A percentile compares a stretch with the other conserved stretches of the same genome.
Evolutionary conservation across 2,329 filamentous ascomycete genomes (phyloP).

Genomic region (Blastomyces gilchristii): DNA sequence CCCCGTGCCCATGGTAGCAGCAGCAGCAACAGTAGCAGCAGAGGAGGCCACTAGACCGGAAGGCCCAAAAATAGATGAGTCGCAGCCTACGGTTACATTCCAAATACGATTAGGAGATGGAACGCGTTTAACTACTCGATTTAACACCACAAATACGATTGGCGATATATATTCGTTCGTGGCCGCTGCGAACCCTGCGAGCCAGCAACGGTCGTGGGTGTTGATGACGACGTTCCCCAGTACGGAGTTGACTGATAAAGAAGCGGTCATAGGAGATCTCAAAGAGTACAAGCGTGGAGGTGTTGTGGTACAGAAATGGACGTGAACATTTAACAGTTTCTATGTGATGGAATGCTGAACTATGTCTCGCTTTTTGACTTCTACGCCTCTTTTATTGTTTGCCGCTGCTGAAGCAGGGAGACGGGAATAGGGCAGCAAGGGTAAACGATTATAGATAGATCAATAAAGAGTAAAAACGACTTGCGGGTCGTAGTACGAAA

Average conservation of each 20-base stretch:
- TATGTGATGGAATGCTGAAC: not conserved
- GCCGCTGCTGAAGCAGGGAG: not conserved
- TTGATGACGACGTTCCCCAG: constrained; percentile 58
- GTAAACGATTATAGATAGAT: not conserved
- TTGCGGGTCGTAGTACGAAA: not conserved
- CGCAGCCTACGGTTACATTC: constrained; percentile 48
- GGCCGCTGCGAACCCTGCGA: constrained; percentile 41
- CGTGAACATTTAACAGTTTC: not conserved
- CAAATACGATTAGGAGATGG: constrained; percentile 56
- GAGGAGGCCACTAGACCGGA: constrained; percentile 21
- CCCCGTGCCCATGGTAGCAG: constrained; percentile 22
- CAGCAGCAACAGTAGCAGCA: constrained; percentile 19
- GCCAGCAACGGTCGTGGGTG: constrained; percentile 43
- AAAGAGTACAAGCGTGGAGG: constrained; percentile 43
- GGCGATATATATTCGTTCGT: constrained; percentile 56
- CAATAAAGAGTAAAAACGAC: not conserved
- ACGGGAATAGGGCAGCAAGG: not conserved
- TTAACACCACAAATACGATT: constrained; percentile 56
- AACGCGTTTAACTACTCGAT: constrained; percentile 49
- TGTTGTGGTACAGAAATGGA: constrained; percentile 43
- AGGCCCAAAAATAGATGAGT: constrained; percentile 45
- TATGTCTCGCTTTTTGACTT: not conserved
- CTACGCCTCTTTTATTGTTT: not conserved
- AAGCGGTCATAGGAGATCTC: constrained; percentile 36
- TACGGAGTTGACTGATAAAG: constrained; percentile 50